Base-by-base conservation (phyloP, 2,329 filamentous ascomycete genomes). In the Nannizziopsis barbatae region DNA sequence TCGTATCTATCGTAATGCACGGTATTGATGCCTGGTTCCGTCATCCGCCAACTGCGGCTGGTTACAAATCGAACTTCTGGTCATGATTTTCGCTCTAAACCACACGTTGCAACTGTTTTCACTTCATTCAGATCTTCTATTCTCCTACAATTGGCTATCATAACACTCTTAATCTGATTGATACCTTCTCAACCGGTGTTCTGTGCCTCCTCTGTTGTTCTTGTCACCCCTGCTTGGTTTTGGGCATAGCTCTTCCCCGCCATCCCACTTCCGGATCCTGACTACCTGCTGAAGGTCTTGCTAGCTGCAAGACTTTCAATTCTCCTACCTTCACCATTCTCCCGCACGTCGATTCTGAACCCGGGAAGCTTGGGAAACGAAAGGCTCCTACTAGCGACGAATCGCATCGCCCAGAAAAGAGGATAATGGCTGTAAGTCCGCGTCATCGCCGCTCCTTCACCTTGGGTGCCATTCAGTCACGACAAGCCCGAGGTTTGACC, bases 381-480 rank as follows among this genome's bases (percentile, higher is more conserved):
- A 56, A 54, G 42, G 52, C 52, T 49, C 50, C 52, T 43, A 31
- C 52, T 43, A 31, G 22, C 48, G 51, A 42, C 32, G 52, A 64
- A 59, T 64, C 67, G 62, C 63, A 66, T 65, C 67, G 63, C 60
- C 69, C 69, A 55, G 65, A 71, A 55, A 76, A 75, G 64, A 74
- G 73, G 64, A 68, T 69, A 62, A 75, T 75, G 72, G 71, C 65
- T 50, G 71, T 73, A 65, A 58, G 69, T 27, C 53, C 47, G 42
- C 49, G 51, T 50, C 39, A 36, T 9, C 40, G 31, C 41, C 37
- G 31, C 39, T 20, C 31, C 46, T 49, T 48, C 42, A 37, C 22
- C 42, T 27, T 42, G 22, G 40, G 45, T 39, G 42, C 42, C 33
- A 47, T 30, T 35, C 18, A 47, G 38, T 42, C 45, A 47, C 10